phyloP scores from a whole-genome alignment of 1,139 yeast genomes.

The Kurtzmaniella natalensis region DNA sequence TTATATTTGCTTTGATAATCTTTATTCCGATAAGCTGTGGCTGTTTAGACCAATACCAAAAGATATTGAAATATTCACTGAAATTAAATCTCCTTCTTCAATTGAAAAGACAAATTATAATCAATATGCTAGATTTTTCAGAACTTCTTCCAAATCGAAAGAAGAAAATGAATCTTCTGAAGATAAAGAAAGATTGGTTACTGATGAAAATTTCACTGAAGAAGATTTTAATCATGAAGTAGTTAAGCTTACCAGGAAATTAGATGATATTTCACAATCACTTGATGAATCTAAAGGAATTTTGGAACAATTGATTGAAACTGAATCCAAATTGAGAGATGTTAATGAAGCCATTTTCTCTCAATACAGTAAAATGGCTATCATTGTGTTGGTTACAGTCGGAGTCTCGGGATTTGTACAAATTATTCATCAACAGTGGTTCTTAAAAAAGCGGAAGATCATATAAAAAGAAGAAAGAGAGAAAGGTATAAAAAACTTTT shows the following conservation, averaged over 20 bases:
- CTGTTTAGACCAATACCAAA: conserved; percentile 29
- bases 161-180: conserved; percentile 2
- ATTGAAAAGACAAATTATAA: conserved; percentile 35
- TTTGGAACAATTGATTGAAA: conserved; percentile 26
- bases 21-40: conserved; percentile 42
- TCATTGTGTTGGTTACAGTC: conserved; percentile 24
- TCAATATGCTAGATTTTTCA: conserved; percentile 32
- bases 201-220: conserved; percentile 22
- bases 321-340: conserved; percentile 34
- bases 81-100: conserved; percentile 30
- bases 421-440: conserved; percentile 24
- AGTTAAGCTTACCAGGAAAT: conserved; percentile 24
- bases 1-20: conserved; percentile 41
- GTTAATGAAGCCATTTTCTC: conserved; percentile 37
- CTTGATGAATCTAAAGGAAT: conserved; percentile 25
- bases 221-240: conserved; percentile 31
- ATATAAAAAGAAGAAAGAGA: conserved; percentile 10
- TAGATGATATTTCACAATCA: conserved; percentile 27
- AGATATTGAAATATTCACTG: conserved; percentile 33
- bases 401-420: conserved; percentile 28
- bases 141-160: conserved; percentile 10
- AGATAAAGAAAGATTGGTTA: no score
- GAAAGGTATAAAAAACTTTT: no score
- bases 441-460: conserved; percentile 23
- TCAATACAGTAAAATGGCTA: conserved; percentile 27